These are phyloP conservation scores for Endoconidiophora polonica DNA, from an alignment of 2,329 filamentous ascomycete species.

Conservation along the genomic window DNA sequence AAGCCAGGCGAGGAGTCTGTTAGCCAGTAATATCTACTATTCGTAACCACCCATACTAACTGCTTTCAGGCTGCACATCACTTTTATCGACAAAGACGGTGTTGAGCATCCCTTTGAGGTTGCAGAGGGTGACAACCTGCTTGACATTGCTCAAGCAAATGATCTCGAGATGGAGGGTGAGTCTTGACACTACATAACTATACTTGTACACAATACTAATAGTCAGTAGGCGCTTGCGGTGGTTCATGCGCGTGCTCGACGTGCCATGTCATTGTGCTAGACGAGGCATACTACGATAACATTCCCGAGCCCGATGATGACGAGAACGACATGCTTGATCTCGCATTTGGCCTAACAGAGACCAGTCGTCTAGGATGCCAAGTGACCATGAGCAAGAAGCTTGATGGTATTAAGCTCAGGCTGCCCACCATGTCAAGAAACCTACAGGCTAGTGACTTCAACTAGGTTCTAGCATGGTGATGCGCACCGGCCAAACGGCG, in stretches of 20 bases:
- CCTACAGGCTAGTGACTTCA: constrained; percentile 85
- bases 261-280: constrained; percentile 73
- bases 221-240: constrained; percentile 55
- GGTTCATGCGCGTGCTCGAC: constrained; percentile 88
- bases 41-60: not conserved
- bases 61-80: constrained; percentile 55
- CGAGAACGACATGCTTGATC: constrained; percentile 80
- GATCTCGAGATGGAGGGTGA: constrained; percentile 91
- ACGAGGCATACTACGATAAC: constrained; percentile 57
- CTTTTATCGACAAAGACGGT: constrained; percentile 86
- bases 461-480: constrained; percentile 14
- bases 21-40: not conserved
- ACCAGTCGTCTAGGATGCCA: constrained; percentile 75
- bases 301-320: constrained; percentile 66
- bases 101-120: constrained; percentile 62
- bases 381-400: constrained; percentile 75
- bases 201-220: not conserved
- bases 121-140: constrained; percentile 71
- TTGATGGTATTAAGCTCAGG: constrained; percentile 73
- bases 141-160: constrained; percentile 87
- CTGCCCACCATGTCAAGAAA: constrained; percentile 91
- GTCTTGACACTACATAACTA: constrained; percentile 13
- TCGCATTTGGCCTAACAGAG: constrained; percentile 80
- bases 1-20: constrained; percentile 83
- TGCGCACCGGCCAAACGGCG: too few species aligned